Conservation (phyloP, 768 basidiomycete genomes). For the Termitomyces sp. region DNA sequence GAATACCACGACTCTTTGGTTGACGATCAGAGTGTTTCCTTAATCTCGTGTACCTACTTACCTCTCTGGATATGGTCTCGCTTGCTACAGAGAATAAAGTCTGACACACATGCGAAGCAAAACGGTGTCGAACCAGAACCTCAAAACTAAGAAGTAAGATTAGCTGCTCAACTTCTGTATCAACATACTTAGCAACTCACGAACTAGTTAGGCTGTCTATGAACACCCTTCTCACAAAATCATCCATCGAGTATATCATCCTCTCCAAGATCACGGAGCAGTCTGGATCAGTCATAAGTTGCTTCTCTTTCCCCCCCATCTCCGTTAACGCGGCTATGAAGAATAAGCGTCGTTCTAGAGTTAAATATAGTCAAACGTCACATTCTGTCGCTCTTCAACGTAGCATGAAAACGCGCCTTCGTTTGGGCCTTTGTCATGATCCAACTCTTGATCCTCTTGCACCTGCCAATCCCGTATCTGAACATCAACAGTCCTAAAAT, state of each 20-base stretch:
- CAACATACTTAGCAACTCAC: constrained; percentile 43
- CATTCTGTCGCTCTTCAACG: background rate
- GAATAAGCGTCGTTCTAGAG: constrained; percentile 69
- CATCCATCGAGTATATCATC: constrained; percentile 91
- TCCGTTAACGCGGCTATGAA: constrained; percentile 81
- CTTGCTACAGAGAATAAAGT: constrained; percentile 71
- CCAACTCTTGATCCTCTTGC: constrained; percentile 34
- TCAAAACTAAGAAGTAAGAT: constrained; percentile 47
- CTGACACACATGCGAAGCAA: constrained; percentile 95
- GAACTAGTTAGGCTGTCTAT: constrained; percentile 84
- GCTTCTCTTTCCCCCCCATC: constrained; percentile 84
- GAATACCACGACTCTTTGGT: constrained; percentile 50
- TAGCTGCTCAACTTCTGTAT: background rate
- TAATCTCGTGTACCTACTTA: constrained; percentile 20
- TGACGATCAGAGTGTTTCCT: background rate
- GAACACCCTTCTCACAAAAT: constrained; percentile 91
- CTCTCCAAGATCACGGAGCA: constrained; percentile 89
- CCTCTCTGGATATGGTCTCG: constrained; percentile 70
- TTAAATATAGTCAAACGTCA: constrained; percentile 23
- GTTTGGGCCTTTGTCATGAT: constrained; percentile 57
- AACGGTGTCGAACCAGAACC: constrained; percentile 70
- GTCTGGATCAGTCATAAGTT: constrained; percentile 90
- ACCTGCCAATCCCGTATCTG: constrained; percentile 88
- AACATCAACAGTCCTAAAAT: constrained; percentile 85
- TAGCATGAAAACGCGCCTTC: constrained; percentile 46